phyloP scores from a whole-genome alignment of 2,329 filamentous ascomycete species.

The Parascedosporium putredinis region DNA sequence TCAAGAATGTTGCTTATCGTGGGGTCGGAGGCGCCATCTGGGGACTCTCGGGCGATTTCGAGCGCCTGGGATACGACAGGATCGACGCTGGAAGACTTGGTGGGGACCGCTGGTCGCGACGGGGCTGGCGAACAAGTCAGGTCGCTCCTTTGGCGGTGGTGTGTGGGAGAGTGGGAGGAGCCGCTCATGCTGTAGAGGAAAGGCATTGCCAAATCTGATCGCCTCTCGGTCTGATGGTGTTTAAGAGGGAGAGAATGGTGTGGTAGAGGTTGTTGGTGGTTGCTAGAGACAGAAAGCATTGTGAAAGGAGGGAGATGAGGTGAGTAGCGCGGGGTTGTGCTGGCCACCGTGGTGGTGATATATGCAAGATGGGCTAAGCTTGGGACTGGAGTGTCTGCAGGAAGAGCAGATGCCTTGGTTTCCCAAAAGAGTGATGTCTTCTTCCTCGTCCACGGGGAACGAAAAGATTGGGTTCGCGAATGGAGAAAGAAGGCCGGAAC shows the following conservation, averaged over 20 bases:
- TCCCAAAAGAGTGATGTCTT: not conserved
- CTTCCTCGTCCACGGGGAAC: too few relatives aligned
- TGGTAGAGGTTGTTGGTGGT: slow-evolving; percentile 16
- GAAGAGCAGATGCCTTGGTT: not conserved
- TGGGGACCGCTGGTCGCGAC: slow-evolving; percentile 6
- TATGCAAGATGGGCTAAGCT: not conserved
- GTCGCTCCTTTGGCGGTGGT: slow-evolving; percentile 14
- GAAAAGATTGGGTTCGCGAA: not conserved
- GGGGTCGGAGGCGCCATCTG: slow-evolving; percentile 54
- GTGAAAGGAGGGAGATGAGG: slow-evolving; percentile 11
- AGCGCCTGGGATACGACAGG: slow-evolving; percentile 55
- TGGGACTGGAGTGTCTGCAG: not conserved
- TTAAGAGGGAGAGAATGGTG: slow-evolving; percentile 14
- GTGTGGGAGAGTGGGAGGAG: slow-evolving; percentile 8
- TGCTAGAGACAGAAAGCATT: slow-evolving; percentile 20
- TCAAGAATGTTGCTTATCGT: slow-evolving; percentile 57
- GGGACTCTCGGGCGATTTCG: slow-evolving; percentile 64
- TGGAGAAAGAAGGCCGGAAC: not conserved
- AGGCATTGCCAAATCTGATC: not conserved
- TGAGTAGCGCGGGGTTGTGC: not conserved
- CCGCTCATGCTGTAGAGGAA: slow-evolving; percentile 6
- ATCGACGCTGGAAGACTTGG: slow-evolving; percentile 9
- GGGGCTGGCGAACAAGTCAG: slow-evolving; percentile 12
- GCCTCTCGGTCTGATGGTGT: slow-evolving; percentile 1
- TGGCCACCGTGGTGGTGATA: slow-evolving; percentile 3